Evolutionary conservation across 1,284 basidiomycete genomes (phyloP), one percentile per base, ranked within the genome.

Genomic region (Stygiomarasmius scandens): DNA sequence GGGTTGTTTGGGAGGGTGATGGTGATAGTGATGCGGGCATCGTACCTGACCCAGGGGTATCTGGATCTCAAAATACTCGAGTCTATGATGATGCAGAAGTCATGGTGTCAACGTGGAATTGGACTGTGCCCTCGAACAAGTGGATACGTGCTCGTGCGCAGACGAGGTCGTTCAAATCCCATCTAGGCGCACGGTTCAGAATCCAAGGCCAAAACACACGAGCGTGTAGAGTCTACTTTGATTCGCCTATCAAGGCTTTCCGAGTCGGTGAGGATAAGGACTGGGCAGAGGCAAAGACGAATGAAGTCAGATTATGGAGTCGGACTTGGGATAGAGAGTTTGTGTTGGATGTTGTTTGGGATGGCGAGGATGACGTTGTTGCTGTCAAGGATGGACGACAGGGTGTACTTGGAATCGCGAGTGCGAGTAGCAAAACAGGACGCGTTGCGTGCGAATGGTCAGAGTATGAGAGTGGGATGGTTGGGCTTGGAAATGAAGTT

Each of bases 391-490:
- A n/a, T n/a, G n/a, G n/a, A n/a, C n/a, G n/a, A n/a, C n/a, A n/a
- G n/a, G n/a, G n/a, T n/a, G n/a, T n/a, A n/a, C n/a, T n/a, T n/a
- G n/a, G n/a, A n/a, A n/a, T n/a, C n/a, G n/a, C n/a, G n/a, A n/a
- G n/a, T n/a, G n/a, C n/a, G n/a, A n/a, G n/a, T n/a, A n/a, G n/a
- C n/a, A n/a, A n/a, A n/a, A n/a, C 64, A 27, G 90, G 88, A 14
- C 73, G 79, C 1, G 77, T 87, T 36, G 84, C 83, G 27, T 92
- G 90, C 61, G 80, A 82, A 63, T 91, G 87, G 86, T 82, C 80
- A 6, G 89, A 92, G 66, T 84, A 86, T 66, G 81, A 83, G 68
- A 81, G 82, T 66, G 85, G 72, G 52, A 78, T 77, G 58, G 71
- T 81, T 9, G 84, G 83, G 16, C 69, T 72, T 52, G 71, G 73